Evolutionary conservation across 148 eudicot species (phyloP).

Genomic region (Rhododendron griersonianum): DNA sequence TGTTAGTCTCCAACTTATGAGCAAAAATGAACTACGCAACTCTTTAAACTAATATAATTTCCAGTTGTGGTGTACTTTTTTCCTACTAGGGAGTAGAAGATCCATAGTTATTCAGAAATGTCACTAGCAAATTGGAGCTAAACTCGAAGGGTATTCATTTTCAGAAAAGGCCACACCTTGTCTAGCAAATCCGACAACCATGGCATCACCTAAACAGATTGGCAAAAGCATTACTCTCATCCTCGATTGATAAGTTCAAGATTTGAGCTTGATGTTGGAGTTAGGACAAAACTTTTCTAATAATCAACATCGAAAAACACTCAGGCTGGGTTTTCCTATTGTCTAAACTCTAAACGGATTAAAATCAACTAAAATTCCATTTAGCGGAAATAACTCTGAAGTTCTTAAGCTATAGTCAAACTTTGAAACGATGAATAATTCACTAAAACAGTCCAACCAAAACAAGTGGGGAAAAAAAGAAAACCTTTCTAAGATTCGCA

Average conservation of each 20-base stretch:
- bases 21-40: neutral
- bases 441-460: neutral
- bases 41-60: neutral
- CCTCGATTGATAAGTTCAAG: neutral
- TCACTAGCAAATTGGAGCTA: neutral
- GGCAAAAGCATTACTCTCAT: neutral
- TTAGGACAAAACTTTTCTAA: neutral
- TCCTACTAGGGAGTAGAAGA: neutral
- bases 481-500: constrained; percentile 44
- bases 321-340: neutral
- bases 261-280: neutral
- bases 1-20: neutral
- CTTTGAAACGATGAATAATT: neutral
- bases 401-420: neutral
- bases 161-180: neutral
- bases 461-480: neutral
- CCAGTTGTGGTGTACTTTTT: too few species aligned
- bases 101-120: neutral
- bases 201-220: neutral
- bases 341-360: neutral
- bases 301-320: neutral
- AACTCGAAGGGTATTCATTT: neutral
- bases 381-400: neutral
- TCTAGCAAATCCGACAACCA: neutral
- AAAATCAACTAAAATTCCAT: neutral